These are phyloP conservation scores for Monilinia fructigena DNA, from an alignment of 2,329 filamentous ascomycete species.

Conservation along the genomic window DNA sequence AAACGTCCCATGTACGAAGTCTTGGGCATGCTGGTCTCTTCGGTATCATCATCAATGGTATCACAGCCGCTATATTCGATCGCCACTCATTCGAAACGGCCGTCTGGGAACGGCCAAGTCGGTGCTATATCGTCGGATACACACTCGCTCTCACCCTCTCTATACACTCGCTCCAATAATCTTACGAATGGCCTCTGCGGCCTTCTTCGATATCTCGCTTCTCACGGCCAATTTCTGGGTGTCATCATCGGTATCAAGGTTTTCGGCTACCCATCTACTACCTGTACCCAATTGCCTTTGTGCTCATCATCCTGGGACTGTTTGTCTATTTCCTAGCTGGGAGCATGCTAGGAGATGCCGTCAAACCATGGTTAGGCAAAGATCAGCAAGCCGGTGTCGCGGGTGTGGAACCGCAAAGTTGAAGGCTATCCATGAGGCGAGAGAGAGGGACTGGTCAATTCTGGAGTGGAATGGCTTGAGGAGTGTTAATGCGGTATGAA, in stretches of 20 bases:
- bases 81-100: slow-evolving; percentile 65
- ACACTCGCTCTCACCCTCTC: slow-evolving; percentile 76
- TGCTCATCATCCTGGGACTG: slow-evolving; percentile 83
- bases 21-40: slow-evolving; percentile 82
- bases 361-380: slow-evolving; percentile 91
- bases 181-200: slow-evolving; percentile 84
- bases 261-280: slow-evolving; percentile 79
- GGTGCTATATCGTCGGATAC: slow-evolving; percentile 84
- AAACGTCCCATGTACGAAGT: slow-evolving; percentile 90
- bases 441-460: slow-evolving; percentile 33
- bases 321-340: slow-evolving; percentile 85
- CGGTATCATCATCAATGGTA: slow-evolving; percentile 86
- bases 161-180: slow-evolving; percentile 85
- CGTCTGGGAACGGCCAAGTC: slow-evolving; percentile 65
- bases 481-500: background rate
- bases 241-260: slow-evolving; percentile 88
- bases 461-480: slow-evolving; percentile 16
- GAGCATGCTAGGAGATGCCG: slow-evolving; percentile 77
- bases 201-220: slow-evolving; percentile 94
- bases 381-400: slow-evolving; percentile 79
- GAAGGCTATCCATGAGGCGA: slow-evolving; percentile 62
- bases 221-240: slow-evolving; percentile 95
- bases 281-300: slow-evolving; percentile 94
- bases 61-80: slow-evolving; percentile 90
- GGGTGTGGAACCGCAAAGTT: slow-evolving; percentile 81